phyloP scores from a whole-genome alignment of 768 basidiomycete genomes.

The Infundibulicybe gibba region DNA sequence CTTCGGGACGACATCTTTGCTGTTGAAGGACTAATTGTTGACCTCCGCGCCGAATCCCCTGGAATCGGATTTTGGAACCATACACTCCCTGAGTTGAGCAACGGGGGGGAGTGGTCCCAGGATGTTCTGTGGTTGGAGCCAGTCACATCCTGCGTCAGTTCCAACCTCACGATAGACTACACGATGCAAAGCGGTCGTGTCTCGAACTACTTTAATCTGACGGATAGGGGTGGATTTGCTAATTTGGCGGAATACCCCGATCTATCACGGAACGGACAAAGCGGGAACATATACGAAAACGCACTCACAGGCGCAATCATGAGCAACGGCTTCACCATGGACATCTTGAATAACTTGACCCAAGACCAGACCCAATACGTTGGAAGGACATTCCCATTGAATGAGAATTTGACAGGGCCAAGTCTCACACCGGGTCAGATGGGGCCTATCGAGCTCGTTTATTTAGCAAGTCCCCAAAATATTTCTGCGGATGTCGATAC shows the following conservation, averaged over 20 bases:
- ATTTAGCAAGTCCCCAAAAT: background rate
- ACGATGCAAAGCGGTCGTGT: background rate
- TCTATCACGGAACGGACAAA: conserved; percentile 13
- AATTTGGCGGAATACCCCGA: conserved; percentile 11
- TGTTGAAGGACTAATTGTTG: conserved; percentile 13
- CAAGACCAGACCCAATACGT: conserved; percentile 8
- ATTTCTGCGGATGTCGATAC: background rate
- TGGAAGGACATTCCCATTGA: conserved; percentile 9
- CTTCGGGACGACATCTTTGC: conserved; percentile 14
- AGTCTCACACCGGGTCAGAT: conserved; percentile 6
- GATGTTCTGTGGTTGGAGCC: conserved; percentile 20
- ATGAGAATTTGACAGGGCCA: background rate
- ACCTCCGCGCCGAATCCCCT: conserved; percentile 12
- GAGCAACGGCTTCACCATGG: conserved; percentile 13
- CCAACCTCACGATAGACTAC: conserved; percentile 18
- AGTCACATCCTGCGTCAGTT: conserved; percentile 15
- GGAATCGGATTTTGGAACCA: conserved; percentile 14
- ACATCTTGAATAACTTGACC: conserved; percentile 9
- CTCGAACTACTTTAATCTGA: conserved; percentile 10
- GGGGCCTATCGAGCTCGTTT: conserved; percentile 1
- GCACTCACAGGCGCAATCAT: conserved; percentile 17
- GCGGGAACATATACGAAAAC: conserved; percentile 12
- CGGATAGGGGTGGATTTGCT: conserved; percentile 14
- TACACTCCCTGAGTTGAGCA: conserved; percentile 3
- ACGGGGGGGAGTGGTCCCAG: conserved; percentile 14